Evolutionary conservation across 179 eudicot species (phyloP), one percentile per base, ranked within the genome.

Genomic region (Dionaea muscipula): DNA sequence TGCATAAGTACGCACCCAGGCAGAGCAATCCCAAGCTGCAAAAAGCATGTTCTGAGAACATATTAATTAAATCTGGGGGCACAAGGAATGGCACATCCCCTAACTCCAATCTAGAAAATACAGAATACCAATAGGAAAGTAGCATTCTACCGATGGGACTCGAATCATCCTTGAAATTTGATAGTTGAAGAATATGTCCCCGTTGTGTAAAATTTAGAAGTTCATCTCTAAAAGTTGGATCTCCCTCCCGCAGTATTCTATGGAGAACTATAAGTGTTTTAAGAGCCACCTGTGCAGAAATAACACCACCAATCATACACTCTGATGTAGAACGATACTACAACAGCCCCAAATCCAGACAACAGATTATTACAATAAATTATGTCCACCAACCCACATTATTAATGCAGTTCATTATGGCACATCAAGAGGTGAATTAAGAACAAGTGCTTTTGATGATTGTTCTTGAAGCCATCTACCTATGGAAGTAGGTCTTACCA

Each of bases 1-100:
- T 33, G 80, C 84, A 70, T 87, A 87, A 3, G 94, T 81, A 36
- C 96, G 83, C 26, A 87, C 96, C 96, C 96, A 87, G 24, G 74
- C 94, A 57, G 96, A 87, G 63, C 86, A 84, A 68, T 87, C 96
- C 96, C 94, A 87, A 56, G 96, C 96, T 87, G 72, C 53, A 79
- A 57, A 37, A 53, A 24, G 28, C n/a, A n/a, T 26, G 37, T 41
- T 17, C 4, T 52, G 14, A 24, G 14, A 38, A 43, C 12, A 43
- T n/a, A 19, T 43, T 4, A 7, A 15, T n/a, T 21, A 43, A 17
- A 16, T 15, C 47, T 7, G 6, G 22, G 22, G 21, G 17, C 4
- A 0, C 9, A 1, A 43, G 47, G 8, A 43, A 43, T n/a, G 20
- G 2, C 21, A 7, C 7, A 43, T 18, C 17, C 19, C 4, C 3